phyloP scores from a whole-genome alignment of 2,329 filamentous ascomycete species.

The Chaetomiaceae sp. region DNA sequence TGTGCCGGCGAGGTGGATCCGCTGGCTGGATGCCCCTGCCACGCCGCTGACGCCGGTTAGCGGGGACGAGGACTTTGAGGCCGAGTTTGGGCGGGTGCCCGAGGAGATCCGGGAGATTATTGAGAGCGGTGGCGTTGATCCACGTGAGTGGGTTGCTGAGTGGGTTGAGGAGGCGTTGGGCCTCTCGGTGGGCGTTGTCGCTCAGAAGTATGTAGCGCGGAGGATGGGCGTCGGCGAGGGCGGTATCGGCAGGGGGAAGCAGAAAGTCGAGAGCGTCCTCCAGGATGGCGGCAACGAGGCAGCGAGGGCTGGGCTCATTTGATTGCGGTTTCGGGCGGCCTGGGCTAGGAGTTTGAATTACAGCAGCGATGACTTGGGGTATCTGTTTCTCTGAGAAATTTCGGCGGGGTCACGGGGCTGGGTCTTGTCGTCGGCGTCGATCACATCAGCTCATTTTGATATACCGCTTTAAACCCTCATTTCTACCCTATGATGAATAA shows the following conservation, averaged over 20 bases:
- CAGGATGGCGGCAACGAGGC: constrained; percentile 56
- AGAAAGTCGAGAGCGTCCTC: constrained; percentile 52
- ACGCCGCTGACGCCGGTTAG: constrained; percentile 50
- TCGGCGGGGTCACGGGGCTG: not conserved
- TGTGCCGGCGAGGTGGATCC: constrained; percentile 79
- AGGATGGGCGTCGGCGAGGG: constrained; percentile 95
- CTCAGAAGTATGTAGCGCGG: constrained; percentile 89
- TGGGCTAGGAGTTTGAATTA: not conserved
- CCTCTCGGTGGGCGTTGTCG: constrained; percentile 76
- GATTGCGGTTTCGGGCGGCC: not conserved
- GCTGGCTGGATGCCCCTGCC: constrained; percentile 77
- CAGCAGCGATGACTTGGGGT: not conserved
- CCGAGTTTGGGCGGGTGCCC: constrained; percentile 50
- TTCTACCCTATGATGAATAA: no score
- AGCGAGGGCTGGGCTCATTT: constrained; percentile 55
- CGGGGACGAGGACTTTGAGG: constrained; percentile 42
- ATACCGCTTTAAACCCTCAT: no score
- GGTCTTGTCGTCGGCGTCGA: not conserved
- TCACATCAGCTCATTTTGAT: no score
- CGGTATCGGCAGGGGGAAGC: constrained; percentile 58
- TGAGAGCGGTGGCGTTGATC: constrained; percentile 70
- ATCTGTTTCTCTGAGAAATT: not conserved
- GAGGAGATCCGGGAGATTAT: constrained; percentile 87
- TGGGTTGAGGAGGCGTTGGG: constrained; percentile 89
- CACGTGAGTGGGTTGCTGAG: constrained; percentile 93